These are phyloP conservation scores for Fusarium xyrophilum DNA, from an alignment of 2,329 filamentous ascomycete genomes.

Conservation along the genomic window DNA sequence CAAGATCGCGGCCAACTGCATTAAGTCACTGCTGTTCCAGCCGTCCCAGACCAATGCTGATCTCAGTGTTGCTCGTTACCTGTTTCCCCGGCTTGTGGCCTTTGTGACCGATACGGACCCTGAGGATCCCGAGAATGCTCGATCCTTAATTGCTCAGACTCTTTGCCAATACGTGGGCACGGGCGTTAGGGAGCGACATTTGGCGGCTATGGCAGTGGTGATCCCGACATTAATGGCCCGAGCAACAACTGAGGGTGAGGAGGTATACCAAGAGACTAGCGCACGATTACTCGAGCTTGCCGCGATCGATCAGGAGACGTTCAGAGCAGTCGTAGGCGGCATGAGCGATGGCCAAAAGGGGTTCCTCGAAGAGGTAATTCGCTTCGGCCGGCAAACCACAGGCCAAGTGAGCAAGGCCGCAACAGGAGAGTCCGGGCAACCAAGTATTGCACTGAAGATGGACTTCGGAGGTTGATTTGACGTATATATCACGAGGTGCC, in stretches of 20 bases:
- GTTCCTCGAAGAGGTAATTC: slow-evolving; percentile 83
- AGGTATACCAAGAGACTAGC: slow-evolving; percentile 75
- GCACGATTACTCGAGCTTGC: slow-evolving; percentile 81
- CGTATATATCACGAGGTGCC: slow-evolving; percentile 1
- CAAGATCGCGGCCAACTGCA: slow-evolving; percentile 89
- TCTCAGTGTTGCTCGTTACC: slow-evolving; percentile 74
- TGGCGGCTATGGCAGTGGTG: slow-evolving; percentile 75
- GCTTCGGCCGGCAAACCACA: slow-evolving; percentile 62
- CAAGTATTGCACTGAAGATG: slow-evolving; percentile 94
- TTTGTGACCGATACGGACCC: slow-evolving; percentile 75
- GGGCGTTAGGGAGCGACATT: slow-evolving; percentile 53
- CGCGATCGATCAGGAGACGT: slow-evolving; percentile 73
- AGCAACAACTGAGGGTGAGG: slow-evolving; percentile 68
- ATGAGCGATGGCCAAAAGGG: slow-evolving; percentile 74
- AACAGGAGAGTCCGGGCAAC: slow-evolving; percentile 62
- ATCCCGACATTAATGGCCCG: slow-evolving; percentile 78
- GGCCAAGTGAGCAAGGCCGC: slow-evolving; percentile 50
- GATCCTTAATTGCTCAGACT: slow-evolving; percentile 73
- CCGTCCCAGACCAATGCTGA: slow-evolving; percentile 68
- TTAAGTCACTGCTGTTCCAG: slow-evolving; percentile 80
- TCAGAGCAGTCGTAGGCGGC: slow-evolving; percentile 74
- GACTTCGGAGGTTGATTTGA: slow-evolving; percentile 69
- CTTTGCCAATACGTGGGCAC: slow-evolving; percentile 73
- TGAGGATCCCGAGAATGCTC: slow-evolving; percentile 81
- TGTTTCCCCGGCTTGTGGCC: slow-evolving; percentile 76